Evolutionary conservation across 768 basidiomycete species (phyloP).

Genomic region (Lactifluus hygrophoroides): DNA sequence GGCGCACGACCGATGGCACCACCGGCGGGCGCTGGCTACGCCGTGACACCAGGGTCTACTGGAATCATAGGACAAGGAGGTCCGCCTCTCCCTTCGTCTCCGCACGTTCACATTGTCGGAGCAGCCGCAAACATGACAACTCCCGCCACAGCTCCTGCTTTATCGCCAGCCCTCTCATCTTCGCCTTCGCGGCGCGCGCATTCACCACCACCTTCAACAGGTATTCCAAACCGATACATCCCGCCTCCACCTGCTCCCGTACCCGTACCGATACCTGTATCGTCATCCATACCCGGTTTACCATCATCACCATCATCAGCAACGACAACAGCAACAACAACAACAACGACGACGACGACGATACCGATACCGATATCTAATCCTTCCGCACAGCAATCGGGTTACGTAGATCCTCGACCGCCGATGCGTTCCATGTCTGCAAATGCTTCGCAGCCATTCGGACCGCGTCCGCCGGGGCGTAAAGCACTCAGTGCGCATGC

Average conservation of each 20-base stretch:
- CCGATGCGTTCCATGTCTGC: conserved; percentile 67
- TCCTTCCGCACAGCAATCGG: background rate
- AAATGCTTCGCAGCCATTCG: conserved; percentile 36
- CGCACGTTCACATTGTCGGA: conserved; percentile 25
- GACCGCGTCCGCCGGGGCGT: conserved; percentile 36
- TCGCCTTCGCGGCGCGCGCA: conserved; percentile 40
- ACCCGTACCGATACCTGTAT: background rate
- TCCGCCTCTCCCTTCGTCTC: conserved; percentile 29
- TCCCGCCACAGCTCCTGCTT: no score
- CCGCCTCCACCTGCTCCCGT: background rate
- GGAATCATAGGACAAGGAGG: conserved; percentile 8
- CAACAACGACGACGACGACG: no score
- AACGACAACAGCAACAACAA: no score
- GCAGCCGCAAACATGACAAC: background rate
- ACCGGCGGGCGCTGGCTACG: conserved; percentile 15
- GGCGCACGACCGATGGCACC: background rate
- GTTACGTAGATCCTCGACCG: conserved; percentile 27
- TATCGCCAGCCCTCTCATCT: conserved; percentile 36
- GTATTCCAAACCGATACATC: background rate
- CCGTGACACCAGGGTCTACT: conserved; percentile 32
- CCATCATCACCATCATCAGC: background rate
- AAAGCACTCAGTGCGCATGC: conserved; percentile 66
- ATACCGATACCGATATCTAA: no score
- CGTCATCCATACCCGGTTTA: background rate
- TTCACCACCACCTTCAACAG: conserved; percentile 10